Evolutionary conservation across 768 basidiomycete species (phyloP), one percentile per base, ranked within the genome.

Genomic region (Inosperma sp.): DNA sequence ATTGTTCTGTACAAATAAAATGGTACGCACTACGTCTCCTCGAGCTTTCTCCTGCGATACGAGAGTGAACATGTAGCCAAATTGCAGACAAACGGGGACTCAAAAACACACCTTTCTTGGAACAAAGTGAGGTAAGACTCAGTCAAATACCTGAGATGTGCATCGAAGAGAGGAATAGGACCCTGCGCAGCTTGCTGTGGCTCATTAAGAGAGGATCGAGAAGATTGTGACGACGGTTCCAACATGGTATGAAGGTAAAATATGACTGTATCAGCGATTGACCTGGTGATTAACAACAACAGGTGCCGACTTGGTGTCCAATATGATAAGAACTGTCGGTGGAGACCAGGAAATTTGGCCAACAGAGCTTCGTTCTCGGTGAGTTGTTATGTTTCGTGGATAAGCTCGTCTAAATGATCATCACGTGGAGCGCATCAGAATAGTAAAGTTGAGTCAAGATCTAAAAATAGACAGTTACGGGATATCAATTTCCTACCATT

Each of bases 81-180:
- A 12, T n/a, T n/a, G 34, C 25, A 34, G 7, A 26, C 5, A 48
- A 9, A 36, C 14, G 9, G 0, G 25, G 7, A 16, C 45, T 49
- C 39, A 51, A 46, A 44, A 47, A 51, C 59, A 49, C 37, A 87
- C 91, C 92, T 78, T 72, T 93, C 92, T 66, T 82, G 80, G 68
- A 94, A 93, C 72, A 93, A 94, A 51, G 62, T 71, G 51, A 94
- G 75, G 65, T 91, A 92, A 3, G 86, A 86, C 58, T 93, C 86
- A 34, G 77, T 77, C 55, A 89, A 65, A 56, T 81, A 72, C 52
- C 72, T 79, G 29, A 92, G 80, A 57, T 91, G 82, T 33, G 75
- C 62, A 46, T 92, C 89, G 59, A 89, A 91, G 48, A 84, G 69
- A 1, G 82, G 78, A 26, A 88, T 67, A 3, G 86, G 86, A 2